A percentile compares a stretch with the other conserved stretches of the same genome.
Conservation (phyloP, 495 filamentous ascomycete genomes). For the Coniosporium apollinis region DNA sequence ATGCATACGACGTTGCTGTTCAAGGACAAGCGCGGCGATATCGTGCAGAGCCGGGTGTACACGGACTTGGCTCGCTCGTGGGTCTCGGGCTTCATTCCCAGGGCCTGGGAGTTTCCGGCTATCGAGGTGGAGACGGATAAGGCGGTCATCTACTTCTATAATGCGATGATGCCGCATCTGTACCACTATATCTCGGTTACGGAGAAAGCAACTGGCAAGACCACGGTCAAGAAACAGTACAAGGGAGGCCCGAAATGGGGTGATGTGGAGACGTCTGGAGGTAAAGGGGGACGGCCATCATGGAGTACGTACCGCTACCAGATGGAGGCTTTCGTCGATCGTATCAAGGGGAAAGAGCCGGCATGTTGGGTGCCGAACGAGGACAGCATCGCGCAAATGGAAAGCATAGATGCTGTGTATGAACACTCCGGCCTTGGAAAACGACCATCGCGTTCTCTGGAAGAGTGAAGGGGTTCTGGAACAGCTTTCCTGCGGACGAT, state of each 20-base stretch:
- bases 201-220: conserved; percentile 18
- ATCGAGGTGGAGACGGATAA: conserved; percentile 24
- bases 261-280: conserved; percentile 2
- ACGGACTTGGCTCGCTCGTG: conserved; percentile 1
- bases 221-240: conserved; percentile 11
- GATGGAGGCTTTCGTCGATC: conserved; percentile 21
- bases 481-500: too few relatives aligned
- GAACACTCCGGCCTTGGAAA: conserved; percentile 13
- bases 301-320: conserved; percentile 24
- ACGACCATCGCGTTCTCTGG: background rate
- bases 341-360: conserved; percentile 14
- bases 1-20: conserved; percentile 20
- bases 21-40: conserved; percentile 10
- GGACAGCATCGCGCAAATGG: conserved; percentile 19
- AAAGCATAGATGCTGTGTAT: conserved; percentile 20
- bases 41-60: conserved; percentile 13
- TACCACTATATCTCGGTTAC: conserved; percentile 25
- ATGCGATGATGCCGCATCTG: conserved; percentile 24
- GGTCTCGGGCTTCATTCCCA: conserved; percentile 14
- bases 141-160: conserved; percentile 22
- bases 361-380: conserved; percentile 14
- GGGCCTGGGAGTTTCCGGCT: conserved; percentile 20
- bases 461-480: background rate
- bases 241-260: conserved; percentile 14
- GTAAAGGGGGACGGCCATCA: conserved; percentile 12